phyloP scores from a whole-genome alignment of 2,329 filamentous ascomycete genomes.

The Fusarium oxysporum region DNA sequence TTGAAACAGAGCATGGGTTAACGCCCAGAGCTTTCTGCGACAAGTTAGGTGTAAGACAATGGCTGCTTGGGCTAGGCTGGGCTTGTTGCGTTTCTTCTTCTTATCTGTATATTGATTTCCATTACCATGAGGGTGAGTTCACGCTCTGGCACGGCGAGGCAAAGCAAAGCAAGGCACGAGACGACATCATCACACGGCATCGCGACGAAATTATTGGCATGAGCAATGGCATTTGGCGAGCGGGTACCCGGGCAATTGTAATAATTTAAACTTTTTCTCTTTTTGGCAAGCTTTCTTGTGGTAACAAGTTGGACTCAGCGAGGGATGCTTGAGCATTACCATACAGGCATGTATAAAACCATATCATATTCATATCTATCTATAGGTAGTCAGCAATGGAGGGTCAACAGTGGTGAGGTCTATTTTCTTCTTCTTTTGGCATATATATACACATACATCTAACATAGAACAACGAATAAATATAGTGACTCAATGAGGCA shows the following conservation, averaged over 20 bases:
- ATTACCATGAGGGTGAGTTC: conserved; percentile 9
- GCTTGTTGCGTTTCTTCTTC: conserved; percentile 7
- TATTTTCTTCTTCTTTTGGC: neutral
- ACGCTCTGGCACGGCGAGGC: conserved; percentile 10
- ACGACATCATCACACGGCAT: conserved; percentile 25
- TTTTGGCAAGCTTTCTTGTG: neutral
- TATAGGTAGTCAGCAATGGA: conserved; percentile 3
- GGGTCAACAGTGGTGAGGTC: neutral
- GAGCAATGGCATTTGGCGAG: conserved; percentile 29
- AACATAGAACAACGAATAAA: conserved; percentile 28
- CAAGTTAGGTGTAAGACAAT: conserved; percentile 11
- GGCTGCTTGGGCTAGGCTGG: neutral
- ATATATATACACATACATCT: conserved; percentile 4
- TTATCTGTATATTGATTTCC: conserved; percentile 25
- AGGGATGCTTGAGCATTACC: conserved; percentile 15
- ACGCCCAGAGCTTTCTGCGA: neutral
- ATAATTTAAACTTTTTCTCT: conserved; percentile 10
- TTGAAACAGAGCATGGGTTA: conserved; percentile 15
- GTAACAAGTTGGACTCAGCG: conserved; percentile 3
- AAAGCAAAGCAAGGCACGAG: conserved; percentile 9
- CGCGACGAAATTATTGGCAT: conserved; percentile 28
- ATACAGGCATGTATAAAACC: conserved; percentile 34
- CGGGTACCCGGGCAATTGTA: conserved; percentile 34
- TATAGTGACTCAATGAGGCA: conserved; percentile 20
- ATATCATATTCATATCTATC: conserved; percentile 7